Base-by-base conservation (phyloP, 225 moss, liverwort and hornwort genomes). In the Anthoceros angustus region DNA sequence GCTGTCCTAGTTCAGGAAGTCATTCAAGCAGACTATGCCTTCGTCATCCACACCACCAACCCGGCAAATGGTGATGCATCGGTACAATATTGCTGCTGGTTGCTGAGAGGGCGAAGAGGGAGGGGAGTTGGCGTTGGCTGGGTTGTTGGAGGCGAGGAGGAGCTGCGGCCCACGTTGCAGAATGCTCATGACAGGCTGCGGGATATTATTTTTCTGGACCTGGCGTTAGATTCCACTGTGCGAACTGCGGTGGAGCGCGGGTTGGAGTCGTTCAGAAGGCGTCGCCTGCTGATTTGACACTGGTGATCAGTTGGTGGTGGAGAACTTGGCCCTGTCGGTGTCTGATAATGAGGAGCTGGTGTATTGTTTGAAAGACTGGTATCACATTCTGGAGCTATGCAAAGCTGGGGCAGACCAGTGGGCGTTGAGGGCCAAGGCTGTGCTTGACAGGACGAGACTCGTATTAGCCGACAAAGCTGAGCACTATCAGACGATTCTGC, bases 1-100 rank as follows among this genome's bases (percentile, higher is more conserved):
- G 88, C 91, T 39, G 91, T 95, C 49, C 79, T 95, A 16, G 85
- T 95, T 18, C 95, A 95, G 78, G 95, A 91, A 74, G 85, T 95
- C 41, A 85, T 95, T 38, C 83, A 80, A 61, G 95, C 88, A 21
- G 91, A 95, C 74, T 95, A 95, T 40, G 95, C 91, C 42, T 95
- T 88, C 62, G 91, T 91, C 55, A 91, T 95, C 42, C 95, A 95
- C 72, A 95, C 95, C 61, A 79, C 74, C 18, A 95, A 95, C 68
- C 95, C 95, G 62, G 79, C 88, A 2, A 95, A 83, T 21, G 88
- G 71, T 41, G 86, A 91, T 43, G 61, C 78, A 26, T 77, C 86
- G 94, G 65, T 95, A 91, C 64, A 88, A 87, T 62, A 95, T 95
- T 61, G 75, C 87, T 23, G 82, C 85, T 72, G 85, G 82, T 91